phyloP scores from a whole-genome alignment of 352 stramenopile species.

The Aphanomyces invadans region DNA sequence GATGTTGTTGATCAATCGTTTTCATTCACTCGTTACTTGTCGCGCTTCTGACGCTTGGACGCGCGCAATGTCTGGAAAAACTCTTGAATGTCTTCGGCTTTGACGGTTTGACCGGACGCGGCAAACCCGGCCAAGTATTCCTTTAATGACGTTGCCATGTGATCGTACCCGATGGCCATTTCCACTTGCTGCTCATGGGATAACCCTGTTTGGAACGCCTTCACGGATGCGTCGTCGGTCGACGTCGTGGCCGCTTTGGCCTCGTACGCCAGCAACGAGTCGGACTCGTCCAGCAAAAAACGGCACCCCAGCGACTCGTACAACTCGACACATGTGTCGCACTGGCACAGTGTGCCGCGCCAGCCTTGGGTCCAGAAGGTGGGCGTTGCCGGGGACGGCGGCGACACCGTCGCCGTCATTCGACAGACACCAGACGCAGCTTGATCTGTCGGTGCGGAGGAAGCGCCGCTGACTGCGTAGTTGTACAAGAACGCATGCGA shows the following conservation, averaged over 20 bases:
- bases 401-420: neutral
- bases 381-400: constrained; percentile 26
- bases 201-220: constrained; percentile 46
- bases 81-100: constrained; percentile 55
- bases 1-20: no score
- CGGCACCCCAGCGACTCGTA: constrained; percentile 46
- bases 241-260: constrained; percentile 35
- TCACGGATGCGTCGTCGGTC: constrained; percentile 28
- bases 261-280: constrained; percentile 63
- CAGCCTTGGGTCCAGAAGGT: constrained; percentile 66
- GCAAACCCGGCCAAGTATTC: constrained; percentile 56
- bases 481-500: constrained; percentile 55
- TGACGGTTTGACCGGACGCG: constrained; percentile 49
- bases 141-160: constrained; percentile 67
- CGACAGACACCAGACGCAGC: no score
- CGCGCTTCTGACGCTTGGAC: constrained; percentile 45
- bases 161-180: constrained; percentile 57
- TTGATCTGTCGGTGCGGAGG: no score
- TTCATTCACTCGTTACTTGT: constrained; percentile 16
- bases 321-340: constrained; percentile 38
- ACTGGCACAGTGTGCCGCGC: constrained; percentile 49
- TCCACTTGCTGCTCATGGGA: constrained; percentile 68
- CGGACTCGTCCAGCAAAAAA: constrained; percentile 53
- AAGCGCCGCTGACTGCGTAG: no score
- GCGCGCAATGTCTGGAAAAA: constrained; percentile 54